These are phyloP conservation scores for Fraxinus greggii DNA, from an alignment of 305 asterid species.

Conservation along the genomic window DNA sequence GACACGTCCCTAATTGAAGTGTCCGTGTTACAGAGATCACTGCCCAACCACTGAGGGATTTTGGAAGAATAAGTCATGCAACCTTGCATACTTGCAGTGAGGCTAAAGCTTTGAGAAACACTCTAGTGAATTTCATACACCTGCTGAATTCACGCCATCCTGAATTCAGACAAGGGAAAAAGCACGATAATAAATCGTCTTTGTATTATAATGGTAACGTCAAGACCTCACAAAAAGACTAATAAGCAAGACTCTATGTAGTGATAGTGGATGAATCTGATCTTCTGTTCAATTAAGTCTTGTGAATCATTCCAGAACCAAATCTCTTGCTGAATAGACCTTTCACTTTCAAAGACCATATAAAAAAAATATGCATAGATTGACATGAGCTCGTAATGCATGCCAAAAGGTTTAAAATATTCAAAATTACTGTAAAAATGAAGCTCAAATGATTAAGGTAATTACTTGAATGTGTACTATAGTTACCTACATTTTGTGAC, in stretches of 20 bases:
- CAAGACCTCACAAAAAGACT: neutral
- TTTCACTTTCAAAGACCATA: conserved; percentile 2
- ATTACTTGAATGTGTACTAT: neutral
- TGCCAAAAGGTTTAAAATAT: neutral
- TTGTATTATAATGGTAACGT: neutral
- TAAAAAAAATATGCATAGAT: neutral
- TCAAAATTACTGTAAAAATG: neutral
- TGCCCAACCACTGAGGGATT: neutral
- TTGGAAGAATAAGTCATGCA: neutral
- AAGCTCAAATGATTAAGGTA: neutral
- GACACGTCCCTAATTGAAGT: too few relatives aligned
- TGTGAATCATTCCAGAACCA: neutral
- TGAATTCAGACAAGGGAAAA: neutral
- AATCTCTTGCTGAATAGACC: neutral
- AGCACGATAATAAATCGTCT: neutral
- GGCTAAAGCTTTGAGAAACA: neutral
- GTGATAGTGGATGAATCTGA: neutral
- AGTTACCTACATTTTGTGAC: neutral
- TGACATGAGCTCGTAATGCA: conserved; percentile 1
- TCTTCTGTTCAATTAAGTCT: neutral
- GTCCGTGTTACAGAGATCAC: too few relatives aligned
- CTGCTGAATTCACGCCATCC: neutral
- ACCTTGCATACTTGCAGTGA: conserved; percentile 1
- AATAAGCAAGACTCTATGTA: neutral
- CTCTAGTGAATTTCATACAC: neutral